Conservation (phyloP, 495 filamentous ascomycete species). For the Tuber microsphaerosporum region DNA sequence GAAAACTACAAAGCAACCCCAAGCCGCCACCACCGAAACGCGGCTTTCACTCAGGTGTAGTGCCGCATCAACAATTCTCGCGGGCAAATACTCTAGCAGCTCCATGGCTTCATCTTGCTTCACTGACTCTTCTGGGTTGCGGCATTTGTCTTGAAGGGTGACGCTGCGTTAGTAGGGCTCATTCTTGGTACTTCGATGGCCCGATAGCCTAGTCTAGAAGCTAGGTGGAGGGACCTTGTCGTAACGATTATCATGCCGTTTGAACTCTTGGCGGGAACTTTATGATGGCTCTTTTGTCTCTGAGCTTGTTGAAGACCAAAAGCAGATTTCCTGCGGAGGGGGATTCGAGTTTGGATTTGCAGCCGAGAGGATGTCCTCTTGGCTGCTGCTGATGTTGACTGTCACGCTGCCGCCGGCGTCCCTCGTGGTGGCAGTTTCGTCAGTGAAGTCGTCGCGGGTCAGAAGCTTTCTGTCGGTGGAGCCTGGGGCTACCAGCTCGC, state of each 20-base stretch:
- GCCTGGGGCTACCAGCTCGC: fast-evolving
- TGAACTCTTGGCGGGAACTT: background rate
- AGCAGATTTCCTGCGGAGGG: background rate
- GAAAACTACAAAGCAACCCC: background rate
- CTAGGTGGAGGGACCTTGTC: background rate
- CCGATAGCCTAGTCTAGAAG: background rate
- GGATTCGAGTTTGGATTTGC: background rate
- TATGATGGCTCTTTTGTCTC: background rate
- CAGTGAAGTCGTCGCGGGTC: background rate
- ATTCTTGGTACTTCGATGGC: background rate
- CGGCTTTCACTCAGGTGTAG: background rate
- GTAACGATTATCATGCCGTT: background rate
- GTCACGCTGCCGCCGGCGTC: background rate
- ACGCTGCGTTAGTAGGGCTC: background rate
- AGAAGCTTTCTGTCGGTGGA: background rate
- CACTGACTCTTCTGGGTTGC: background rate
- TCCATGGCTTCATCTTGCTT: background rate
- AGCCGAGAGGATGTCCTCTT: background rate
- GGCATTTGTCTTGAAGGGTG: background rate
- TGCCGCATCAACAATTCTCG: background rate
- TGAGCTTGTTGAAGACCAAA: background rate
- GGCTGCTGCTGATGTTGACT: background rate
- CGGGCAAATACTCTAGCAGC: background rate
- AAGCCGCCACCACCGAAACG: background rate
- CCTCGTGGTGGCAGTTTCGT: background rate